Base-by-base conservation (phyloP, 1,284 basidiomycete genomes). In the Porphyrellus sp. region DNA sequence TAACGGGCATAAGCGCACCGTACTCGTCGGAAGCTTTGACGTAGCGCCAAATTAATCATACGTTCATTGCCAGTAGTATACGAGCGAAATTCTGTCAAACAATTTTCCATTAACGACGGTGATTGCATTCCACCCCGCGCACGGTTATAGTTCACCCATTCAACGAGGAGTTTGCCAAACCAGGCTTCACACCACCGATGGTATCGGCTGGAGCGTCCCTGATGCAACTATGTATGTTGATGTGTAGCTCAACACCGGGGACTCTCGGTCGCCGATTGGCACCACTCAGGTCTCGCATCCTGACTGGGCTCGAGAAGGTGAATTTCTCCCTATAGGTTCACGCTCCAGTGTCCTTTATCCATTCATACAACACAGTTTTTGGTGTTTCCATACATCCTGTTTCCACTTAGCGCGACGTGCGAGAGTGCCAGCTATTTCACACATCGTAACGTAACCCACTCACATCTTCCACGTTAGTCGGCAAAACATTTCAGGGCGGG, bases 1-100 rank as follows among this genome's bases (percentile, higher is more conserved):
- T 18, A 51, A 60, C 52, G 51, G 59, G 51, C 35, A 43, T 53
- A 60, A 38, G 41, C 27, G 31, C 35, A 55, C 62, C 60, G 63
- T 39, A 34, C n/a, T 46, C 39, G 37, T 31, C 63, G 63, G 63
- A 53, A 13, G 38, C 13, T 40, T 50, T 51, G 52, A 52, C 33
- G 42, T 57, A 34, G 52, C 39, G 31, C n/a, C 39, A 31, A 38
- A 46, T 50, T 24, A 50, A 49, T 37, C 35, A 61, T 27, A 27
- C 15, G 18, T 40, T 49, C 23, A 48, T 60, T 51, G 35, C 46
- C 21, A 30, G 46, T n/a, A 35, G 16, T 15, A 34, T 31, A 13
- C 37, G 24, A 35, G 39, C 23, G 28, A 44, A 49, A 37, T 25
- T 40, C 39, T 46, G 41, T n/a, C 46, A 35, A 49, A 16, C 8